phyloP scores from a whole-genome alignment of 345 rosid species.

The Noccaea bulbosa region DNA sequence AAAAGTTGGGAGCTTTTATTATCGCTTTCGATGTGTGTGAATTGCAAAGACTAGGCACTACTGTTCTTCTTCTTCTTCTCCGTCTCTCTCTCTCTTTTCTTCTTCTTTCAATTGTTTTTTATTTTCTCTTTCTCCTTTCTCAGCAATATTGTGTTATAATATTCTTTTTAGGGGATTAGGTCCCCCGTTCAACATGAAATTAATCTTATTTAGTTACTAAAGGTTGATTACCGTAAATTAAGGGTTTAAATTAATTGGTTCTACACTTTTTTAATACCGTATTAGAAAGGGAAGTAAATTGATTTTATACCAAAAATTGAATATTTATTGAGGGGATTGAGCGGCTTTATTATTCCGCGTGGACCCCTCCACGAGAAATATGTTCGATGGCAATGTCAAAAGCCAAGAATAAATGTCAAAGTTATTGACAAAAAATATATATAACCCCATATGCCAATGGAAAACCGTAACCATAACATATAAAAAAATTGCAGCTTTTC shows the following conservation, averaged over 20 bases:
- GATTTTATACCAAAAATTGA: not conserved
- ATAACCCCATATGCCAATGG: too few species aligned
- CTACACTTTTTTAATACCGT: not conserved
- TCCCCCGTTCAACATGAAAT: not conserved
- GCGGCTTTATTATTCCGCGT: constrained; percentile 42
- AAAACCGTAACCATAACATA: not conserved
- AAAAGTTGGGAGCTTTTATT: constrained; percentile 31
- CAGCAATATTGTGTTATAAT: not conserved
- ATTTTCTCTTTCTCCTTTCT: constrained; percentile 1
- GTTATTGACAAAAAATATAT: constrained; percentile 14
- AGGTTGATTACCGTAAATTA: constrained; percentile 38
- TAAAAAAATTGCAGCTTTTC: constrained; percentile 16
- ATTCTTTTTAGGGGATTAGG: constrained; percentile 3
- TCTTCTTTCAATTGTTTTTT: constrained; percentile 13
- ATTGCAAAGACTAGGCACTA: constrained; percentile 34
- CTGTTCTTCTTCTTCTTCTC: constrained; percentile 16
- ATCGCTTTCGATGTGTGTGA: constrained; percentile 22
- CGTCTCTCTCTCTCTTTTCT: constrained; percentile 17
- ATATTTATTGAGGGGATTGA: constrained; percentile 23
- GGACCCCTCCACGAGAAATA: constrained; percentile 45
- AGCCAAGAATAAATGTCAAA: constrained; percentile 47
- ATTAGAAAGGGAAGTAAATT: not conserved
- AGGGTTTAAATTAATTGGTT: constrained; percentile 27
- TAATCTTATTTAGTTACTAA: constrained; percentile 14
- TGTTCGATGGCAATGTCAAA: constrained; percentile 41